phyloP scores from a whole-genome alignment of 257 asterid species.

The Marsdenia floribunda region DNA sequence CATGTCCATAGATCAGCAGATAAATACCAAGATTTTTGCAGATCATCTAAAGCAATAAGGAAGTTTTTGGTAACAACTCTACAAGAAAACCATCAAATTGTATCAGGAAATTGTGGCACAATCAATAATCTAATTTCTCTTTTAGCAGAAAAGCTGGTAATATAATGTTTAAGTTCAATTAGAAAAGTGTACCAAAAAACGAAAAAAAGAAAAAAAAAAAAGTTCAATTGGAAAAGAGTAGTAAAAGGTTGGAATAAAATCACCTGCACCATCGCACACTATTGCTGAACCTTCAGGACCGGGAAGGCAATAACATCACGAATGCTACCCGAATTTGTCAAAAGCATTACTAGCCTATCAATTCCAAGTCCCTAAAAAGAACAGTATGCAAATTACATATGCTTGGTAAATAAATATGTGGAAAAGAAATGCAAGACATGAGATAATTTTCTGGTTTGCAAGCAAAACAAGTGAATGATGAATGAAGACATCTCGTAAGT shows the following conservation, averaged over 20 bases:
- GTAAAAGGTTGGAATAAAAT: neutral
- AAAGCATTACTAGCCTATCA: conserved; percentile 88
- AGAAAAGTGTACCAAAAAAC: neutral
- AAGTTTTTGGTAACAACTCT: neutral
- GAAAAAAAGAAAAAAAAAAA: too few relatives aligned
- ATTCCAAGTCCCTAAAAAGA: conserved; percentile 84
- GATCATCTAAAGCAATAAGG: neutral
- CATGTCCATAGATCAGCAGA: neutral
- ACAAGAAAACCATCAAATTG: neutral
- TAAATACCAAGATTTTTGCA: neutral
- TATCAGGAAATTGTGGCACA: neutral
- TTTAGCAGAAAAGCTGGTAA: neutral
- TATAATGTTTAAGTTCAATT: neutral
- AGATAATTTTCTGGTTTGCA: neutral
- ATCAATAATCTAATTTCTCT: neutral
- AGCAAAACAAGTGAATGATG: neutral
- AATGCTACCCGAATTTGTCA: conserved; percentile 78
- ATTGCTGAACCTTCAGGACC: conserved; percentile 68
- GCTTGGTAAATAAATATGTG: neutral
- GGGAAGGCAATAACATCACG: conserved; percentile 95
- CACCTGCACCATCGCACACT: neutral
- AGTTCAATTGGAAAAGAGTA: neutral
- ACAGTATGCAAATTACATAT: neutral
- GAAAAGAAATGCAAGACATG: neutral
- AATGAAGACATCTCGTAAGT: neutral